Base-by-base conservation (phyloP, 2,329 filamentous ascomycete genomes). In the Diaporthe velutina region DNA sequence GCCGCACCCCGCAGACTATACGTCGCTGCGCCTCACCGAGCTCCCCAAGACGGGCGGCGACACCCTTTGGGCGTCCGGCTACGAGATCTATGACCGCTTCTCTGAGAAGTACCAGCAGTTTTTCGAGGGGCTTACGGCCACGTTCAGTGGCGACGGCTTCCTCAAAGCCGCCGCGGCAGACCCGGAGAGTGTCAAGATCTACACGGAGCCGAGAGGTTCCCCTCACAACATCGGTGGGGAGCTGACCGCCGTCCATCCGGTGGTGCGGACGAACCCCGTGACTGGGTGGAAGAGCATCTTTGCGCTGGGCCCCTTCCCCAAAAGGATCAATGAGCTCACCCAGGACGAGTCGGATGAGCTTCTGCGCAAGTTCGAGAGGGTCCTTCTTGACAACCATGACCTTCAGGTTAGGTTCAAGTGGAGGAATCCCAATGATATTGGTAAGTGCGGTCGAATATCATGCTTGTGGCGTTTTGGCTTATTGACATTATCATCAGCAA, bases 51-150 rank as follows among this genome's bases (percentile, higher is more conserved):
- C 87, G 0, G 90, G 90, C 9, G 87, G 90, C 30, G 89, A 92
- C 78, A 91, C 90, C 17, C 85, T 92, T 8, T 92, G 90, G 90
- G 90, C 90, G 0, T 91, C 88, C 1, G 90, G 89, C 1, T 92
- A 92, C 76, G 90, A 92, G 71, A 79, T 91, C 22, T 91, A 90
- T 73, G 90, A 92, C 78, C 85, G 89, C 6, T 83, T 91, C 58
- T 88, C 86, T 2, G 79, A 83, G 13, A 82, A 88, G 0, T 89
- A 88, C 75, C 87, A 87, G 76, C 83, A 84, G 60, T 89, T 90
- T 78, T 83, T 90, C 40, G 88, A 91, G 73, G 80, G 82, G 0
- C 78, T 91, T 8, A 90, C 87, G 0, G 88, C 86, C 0, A 88
- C 85, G 0, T 89, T 85, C 68, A 80, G 78, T 10, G 83, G 83